These are phyloP conservation scores for Lipomyces chichibuensis DNA, from an alignment of 805 yeast genomes.

Conservation along the genomic window DNA sequence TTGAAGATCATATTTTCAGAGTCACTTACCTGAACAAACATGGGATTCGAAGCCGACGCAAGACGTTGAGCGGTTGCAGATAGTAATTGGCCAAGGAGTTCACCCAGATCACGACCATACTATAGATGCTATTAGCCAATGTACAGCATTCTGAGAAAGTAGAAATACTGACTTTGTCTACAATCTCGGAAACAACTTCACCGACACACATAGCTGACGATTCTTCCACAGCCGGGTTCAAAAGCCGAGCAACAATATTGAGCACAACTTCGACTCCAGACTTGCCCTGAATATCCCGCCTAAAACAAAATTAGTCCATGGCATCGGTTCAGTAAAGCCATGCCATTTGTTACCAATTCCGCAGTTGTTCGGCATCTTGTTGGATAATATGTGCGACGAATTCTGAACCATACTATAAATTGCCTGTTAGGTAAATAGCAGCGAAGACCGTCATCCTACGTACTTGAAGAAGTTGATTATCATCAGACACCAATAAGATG, in stretches of 20 bases:
- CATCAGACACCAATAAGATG: slow-evolving; percentile 26
- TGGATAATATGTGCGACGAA: slow-evolving; percentile 64
- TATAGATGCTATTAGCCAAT: slow-evolving; percentile 2
- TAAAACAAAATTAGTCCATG: background rate
- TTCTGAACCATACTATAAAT: slow-evolving; percentile 68
- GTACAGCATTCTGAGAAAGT: background rate
- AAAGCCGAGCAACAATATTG: slow-evolving; percentile 64
- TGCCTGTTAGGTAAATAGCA: background rate
- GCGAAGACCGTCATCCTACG: background rate
- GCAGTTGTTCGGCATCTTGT: slow-evolving; percentile 44
- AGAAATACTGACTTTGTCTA: slow-evolving; percentile 47
- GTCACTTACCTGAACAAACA: slow-evolving; percentile 59
- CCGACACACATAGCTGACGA: slow-evolving; percentile 83
- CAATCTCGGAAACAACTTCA: slow-evolving; percentile 60
- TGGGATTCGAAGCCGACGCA: slow-evolving; percentile 63
- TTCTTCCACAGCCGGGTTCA: slow-evolving; percentile 72
- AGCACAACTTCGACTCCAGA: slow-evolving; percentile 63
- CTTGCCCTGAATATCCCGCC: slow-evolving; percentile 38
- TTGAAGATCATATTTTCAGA: background rate
- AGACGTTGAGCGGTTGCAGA: slow-evolving; percentile 74
- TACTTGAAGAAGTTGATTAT: slow-evolving; percentile 31
- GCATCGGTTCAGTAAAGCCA: background rate
- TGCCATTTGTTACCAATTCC: slow-evolving; percentile 10
- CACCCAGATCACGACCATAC: slow-evolving; percentile 45
- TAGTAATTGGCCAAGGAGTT: slow-evolving; percentile 58